Percentiles rank a stretch among this genome's conserved stretches.
Conservation (phyloP, 2,329 filamentous ascomycete species). For the Aspergillus intermedius region DNA sequence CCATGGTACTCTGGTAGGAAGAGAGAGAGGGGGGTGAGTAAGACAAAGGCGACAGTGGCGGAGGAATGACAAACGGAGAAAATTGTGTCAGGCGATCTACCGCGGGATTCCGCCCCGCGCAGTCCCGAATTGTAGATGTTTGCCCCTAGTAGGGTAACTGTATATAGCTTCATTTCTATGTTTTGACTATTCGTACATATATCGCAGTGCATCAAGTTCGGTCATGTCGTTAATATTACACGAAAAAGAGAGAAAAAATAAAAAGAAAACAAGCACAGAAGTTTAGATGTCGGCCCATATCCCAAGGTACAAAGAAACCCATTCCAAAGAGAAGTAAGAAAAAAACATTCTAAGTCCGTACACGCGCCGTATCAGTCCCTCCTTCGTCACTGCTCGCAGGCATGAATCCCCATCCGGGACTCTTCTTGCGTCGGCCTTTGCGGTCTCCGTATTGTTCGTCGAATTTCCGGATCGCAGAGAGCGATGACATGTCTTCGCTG, state of each 20-base stretch:
- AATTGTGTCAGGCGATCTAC: constrained; percentile 10
- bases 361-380: constrained; percentile 33
- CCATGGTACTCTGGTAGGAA: neutral
- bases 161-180: constrained; percentile 11
- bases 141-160: constrained; percentile 1
- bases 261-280: neutral
- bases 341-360: constrained; percentile 27
- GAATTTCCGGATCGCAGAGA: constrained; percentile 85
- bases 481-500: constrained; percentile 82
- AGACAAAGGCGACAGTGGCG: neutral
- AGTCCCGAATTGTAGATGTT: neutral
- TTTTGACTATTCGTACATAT: constrained; percentile 25
- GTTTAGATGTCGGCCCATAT: neutral
- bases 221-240: constrained; percentile 28
- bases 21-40: constrained; percentile 1
- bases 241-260: neutral
- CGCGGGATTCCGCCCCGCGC: constrained; percentile 4
- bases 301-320: neutral
- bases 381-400: constrained; percentile 28
- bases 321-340: neutral
- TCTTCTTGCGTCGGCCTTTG: constrained; percentile 59
- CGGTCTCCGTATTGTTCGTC: constrained; percentile 91
- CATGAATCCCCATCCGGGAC: constrained; percentile 46
- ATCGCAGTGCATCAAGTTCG: constrained; percentile 8
- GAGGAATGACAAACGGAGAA: constrained; percentile 3